Evolutionary conservation across 176 grass and related monocot genomes (phyloP).

Genomic region (Triticum aestivum): DNA sequence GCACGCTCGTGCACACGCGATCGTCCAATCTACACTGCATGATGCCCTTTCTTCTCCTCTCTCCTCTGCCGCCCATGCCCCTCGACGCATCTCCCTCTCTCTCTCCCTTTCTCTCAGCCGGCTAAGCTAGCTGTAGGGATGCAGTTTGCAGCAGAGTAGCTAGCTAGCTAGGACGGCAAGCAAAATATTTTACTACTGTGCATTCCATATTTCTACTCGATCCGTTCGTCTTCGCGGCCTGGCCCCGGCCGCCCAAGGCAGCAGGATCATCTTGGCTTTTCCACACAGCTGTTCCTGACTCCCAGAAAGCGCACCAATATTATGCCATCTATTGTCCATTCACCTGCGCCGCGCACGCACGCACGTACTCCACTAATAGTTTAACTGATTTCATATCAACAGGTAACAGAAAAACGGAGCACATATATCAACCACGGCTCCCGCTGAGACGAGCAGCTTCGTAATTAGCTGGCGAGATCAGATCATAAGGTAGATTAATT

Average conservation of each 20-base stretch:
- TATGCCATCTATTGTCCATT: not conserved
- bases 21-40: conserved; percentile 46
- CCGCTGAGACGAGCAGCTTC: not conserved
- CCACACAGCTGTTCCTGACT: not conserved
- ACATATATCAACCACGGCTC: no score
- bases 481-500: not conserved
- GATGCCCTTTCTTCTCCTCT: not conserved
- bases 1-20: conserved; percentile 95
- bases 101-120: not conserved
- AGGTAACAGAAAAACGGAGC: no score
- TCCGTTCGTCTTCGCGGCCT: not conserved
- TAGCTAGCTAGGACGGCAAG: conserved; percentile 31
- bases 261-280: conserved; percentile 8
- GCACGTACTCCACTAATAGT: not conserved
- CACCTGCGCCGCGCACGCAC: conserved; percentile 1
- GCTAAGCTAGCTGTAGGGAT: not conserved
- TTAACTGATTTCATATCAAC: not conserved
- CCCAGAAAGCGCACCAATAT: not conserved
- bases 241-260: conserved; percentile 38
- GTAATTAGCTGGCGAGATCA: not conserved
- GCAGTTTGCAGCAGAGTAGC: not conserved
- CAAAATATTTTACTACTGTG: conserved; percentile 27
- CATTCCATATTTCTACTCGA: not conserved
- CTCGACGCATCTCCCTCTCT: not conserved
- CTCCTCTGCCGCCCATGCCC: not conserved